These are phyloP conservation scores for Quillaja saponaria DNA, from an alignment of 306 rosid genomes.

Conservation along the genomic window DNA sequence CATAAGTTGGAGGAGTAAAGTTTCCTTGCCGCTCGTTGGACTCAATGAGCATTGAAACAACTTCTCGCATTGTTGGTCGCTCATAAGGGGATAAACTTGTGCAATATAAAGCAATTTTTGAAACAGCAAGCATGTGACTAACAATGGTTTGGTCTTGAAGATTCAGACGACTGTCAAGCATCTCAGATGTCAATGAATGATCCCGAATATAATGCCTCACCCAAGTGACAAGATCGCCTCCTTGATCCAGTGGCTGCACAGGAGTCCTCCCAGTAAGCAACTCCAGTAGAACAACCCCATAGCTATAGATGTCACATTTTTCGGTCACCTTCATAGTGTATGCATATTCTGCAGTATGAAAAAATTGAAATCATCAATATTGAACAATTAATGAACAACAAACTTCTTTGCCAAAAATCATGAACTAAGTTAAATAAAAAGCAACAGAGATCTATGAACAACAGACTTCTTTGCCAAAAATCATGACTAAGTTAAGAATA, in stretches of 20 bases:
- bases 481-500: neutral
- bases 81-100: conserved; percentile 63
- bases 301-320: conserved; percentile 92
- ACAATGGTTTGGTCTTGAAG: conserved; percentile 56
- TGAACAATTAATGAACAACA: neutral
- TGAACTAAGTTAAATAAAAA: neutral
- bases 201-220: conserved; percentile 53
- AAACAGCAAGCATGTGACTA: conserved; percentile 76
- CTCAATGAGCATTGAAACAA: conserved; percentile 78
- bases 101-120: conserved; percentile 79
- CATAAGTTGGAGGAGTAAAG: conserved; percentile 47
- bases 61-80: conserved; percentile 82
- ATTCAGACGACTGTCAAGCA: conserved; percentile 72
- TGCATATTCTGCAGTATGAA: conserved; percentile 76
- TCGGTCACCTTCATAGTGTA: conserved; percentile 96
- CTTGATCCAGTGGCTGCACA: conserved; percentile 85
- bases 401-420: neutral
- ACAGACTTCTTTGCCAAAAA: conserved; percentile 1
- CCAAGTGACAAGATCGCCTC: conserved; percentile 90
- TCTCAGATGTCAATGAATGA: conserved; percentile 54
- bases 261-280: conserved; percentile 86
- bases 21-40: conserved; percentile 61
- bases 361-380: conserved; percentile 16
- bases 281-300: conserved; percentile 92
- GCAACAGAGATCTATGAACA: too few relatives aligned